Evolutionary conservation across 2,329 filamentous ascomycete species (phyloP).

Genomic region (Stagonosporopsis chrysanthemi): DNA sequence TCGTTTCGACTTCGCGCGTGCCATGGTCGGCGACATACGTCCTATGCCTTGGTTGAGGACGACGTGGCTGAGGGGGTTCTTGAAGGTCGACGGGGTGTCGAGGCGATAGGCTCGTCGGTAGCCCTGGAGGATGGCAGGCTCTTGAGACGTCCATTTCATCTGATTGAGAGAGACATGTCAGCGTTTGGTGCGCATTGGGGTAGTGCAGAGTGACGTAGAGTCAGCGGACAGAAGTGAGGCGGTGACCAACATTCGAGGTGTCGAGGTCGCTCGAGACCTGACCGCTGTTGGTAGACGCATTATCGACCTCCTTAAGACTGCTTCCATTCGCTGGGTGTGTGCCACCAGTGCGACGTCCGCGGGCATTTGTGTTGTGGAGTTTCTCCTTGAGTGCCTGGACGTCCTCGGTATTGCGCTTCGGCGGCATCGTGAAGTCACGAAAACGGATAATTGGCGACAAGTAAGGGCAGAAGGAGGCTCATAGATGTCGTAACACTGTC

Average conservation of each 20-base stretch:
- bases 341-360: slow-evolving; percentile 48
- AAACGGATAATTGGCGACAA: slow-evolving; percentile 7
- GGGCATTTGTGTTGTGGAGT: slow-evolving; percentile 50
- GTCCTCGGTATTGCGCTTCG: slow-evolving; percentile 51
- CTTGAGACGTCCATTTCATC: slow-evolving; percentile 73
- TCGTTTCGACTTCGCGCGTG: slow-evolving; percentile 67
- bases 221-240: slow-evolving; percentile 15
- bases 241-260: slow-evolving; percentile 44
- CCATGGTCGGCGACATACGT: slow-evolving; percentile 77
- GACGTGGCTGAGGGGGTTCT: slow-evolving; percentile 56
- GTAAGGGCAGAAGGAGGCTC: neutral
- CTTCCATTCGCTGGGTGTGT: slow-evolving; percentile 42
- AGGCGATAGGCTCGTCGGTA: slow-evolving; percentile 79
- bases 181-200: slow-evolving; percentile 11
- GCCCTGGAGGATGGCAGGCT: slow-evolving; percentile 71
- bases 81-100: slow-evolving; percentile 74
- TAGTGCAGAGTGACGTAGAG: neutral
- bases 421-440: slow-evolving; percentile 44
- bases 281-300: slow-evolving; percentile 46
- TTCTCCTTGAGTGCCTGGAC: slow-evolving; percentile 53
- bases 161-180: slow-evolving; percentile 35
- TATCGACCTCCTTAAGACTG: slow-evolving; percentile 50
- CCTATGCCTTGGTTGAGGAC: slow-evolving; percentile 69
- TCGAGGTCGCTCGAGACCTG: slow-evolving; percentile 41
- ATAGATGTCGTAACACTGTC: slow-evolving; percentile 10